Evolutionary conservation across 2,329 filamentous ascomycete genomes (phyloP).

Genomic region (Talaromyces sp.): DNA sequence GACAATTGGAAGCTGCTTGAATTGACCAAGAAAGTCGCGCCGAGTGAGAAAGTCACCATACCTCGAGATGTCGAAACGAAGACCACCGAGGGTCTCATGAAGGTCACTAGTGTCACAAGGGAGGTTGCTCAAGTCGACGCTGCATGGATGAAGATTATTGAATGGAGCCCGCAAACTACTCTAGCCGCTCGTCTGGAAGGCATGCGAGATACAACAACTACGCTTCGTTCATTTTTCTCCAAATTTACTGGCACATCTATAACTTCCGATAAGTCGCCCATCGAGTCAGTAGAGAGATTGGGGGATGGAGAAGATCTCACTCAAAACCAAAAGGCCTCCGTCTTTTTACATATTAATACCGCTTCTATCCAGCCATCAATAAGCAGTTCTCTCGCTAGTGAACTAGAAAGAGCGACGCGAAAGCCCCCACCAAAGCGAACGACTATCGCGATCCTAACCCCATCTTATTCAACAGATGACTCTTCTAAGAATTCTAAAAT

Average conservation of each 20-base stretch:
- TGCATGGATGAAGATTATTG: constrained; percentile 79
- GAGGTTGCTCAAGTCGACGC: constrained; percentile 92
- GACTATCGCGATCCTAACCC: constrained; percentile 81
- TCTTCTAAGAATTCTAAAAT: constrained; percentile 68
- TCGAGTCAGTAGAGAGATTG: constrained; percentile 58
- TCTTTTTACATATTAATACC: constrained; percentile 85
- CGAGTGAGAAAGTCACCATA: constrained; percentile 67
- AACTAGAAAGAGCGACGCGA: constrained; percentile 93
- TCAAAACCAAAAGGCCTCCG: constrained; percentile 67
- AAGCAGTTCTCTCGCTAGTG: constrained; percentile 67
- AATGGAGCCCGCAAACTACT: constrained; percentile 67
- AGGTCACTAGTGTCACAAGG: constrained; percentile 71
- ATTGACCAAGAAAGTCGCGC: constrained; percentile 80
- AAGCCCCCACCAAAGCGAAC: constrained; percentile 90
- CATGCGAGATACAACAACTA: constrained; percentile 51
- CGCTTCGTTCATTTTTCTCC: constrained; percentile 75
- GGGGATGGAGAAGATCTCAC: constrained; percentile 69
- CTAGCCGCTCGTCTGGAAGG: constrained; percentile 36
- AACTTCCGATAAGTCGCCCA: constrained; percentile 37
- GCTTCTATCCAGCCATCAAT: constrained; percentile 78
- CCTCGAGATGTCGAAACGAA: constrained; percentile 75
- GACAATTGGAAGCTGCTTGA: constrained; percentile 80
- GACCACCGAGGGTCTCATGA: constrained; percentile 87
- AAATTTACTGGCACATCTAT: constrained; percentile 64
- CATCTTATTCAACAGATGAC: constrained; percentile 78